Percentiles rank a stretch among this genome's conserved stretches.
Conservation (phyloP, 2,329 filamentous ascomycete genomes). For the Fusarium piperis region DNA sequence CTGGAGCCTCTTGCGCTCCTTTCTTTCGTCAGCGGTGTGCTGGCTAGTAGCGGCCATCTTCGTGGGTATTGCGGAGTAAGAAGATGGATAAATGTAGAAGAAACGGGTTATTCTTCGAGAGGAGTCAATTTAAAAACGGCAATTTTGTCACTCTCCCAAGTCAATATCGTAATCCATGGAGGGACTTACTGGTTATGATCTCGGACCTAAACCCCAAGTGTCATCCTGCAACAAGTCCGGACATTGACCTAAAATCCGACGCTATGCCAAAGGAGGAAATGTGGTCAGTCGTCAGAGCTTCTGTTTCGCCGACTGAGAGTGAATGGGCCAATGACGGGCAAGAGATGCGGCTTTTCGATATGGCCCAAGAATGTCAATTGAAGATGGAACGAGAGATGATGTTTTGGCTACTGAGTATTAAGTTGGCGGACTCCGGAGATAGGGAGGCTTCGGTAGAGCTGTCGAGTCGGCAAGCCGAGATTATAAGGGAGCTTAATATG, state of each 20-base stretch:
- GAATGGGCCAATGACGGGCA: neutral
- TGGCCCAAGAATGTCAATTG: neutral
- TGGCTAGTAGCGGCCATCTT: neutral
- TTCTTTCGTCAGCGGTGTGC: neutral
- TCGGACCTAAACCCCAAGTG: neutral
- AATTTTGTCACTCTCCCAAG: neutral
- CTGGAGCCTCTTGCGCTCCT: conserved; percentile 15
- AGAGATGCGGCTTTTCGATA: neutral
- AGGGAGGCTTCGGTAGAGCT: neutral
- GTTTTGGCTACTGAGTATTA: neutral
- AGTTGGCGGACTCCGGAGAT: neutral
- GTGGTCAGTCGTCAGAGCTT: conserved; percentile 19
- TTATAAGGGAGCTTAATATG: neutral
- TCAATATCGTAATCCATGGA: neutral
- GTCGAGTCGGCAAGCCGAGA: neutral
- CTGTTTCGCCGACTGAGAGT: neutral
- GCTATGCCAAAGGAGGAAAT: conserved; percentile 21
- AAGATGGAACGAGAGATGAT: neutral
- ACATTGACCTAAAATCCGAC: conserved; percentile 1
- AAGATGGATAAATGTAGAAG: neutral
- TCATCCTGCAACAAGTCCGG: conserved; percentile 18
- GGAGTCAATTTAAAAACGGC: neutral
- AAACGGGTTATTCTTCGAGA: neutral
- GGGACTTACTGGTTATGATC: neutral
- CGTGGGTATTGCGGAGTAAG: neutral